These are phyloP conservation scores for Tephrocybe sp. DNA, from an alignment of 768 basidiomycete genomes.

Conservation along the genomic window DNA sequence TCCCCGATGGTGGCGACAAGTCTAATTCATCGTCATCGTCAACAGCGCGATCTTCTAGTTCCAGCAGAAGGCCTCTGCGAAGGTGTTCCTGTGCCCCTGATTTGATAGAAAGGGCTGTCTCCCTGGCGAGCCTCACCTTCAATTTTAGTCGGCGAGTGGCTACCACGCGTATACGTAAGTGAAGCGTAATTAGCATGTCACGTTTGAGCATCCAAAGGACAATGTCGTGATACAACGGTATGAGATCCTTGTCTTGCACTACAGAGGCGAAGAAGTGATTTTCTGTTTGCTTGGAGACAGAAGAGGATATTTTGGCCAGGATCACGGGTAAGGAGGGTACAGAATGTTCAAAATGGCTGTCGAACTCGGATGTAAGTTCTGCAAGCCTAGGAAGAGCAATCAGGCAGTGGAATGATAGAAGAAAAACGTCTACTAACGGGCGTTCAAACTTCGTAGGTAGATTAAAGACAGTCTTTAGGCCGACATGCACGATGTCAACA, in stretches of 20 bases:
- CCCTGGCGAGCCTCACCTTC: slow-evolving; percentile 52
- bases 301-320: slow-evolving; percentile 72
- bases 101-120: slow-evolving; percentile 34
- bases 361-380: slow-evolving; percentile 59
- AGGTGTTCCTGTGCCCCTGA: slow-evolving; percentile 9
- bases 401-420: slow-evolving; percentile 6
- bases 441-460: slow-evolving; percentile 63
- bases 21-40: slow-evolving; percentile 20
- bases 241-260: slow-evolving; percentile 63
- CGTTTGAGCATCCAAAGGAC: slow-evolving; percentile 90
- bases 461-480: slow-evolving; percentile 81
- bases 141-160: slow-evolving; percentile 77
- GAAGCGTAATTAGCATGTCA: slow-evolving; percentile 82
- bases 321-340: slow-evolving; percentile 75
- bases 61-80: slow-evolving; percentile 20
- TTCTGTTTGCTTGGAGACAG: slow-evolving; percentile 59
- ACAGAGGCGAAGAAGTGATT: slow-evolving; percentile 84
- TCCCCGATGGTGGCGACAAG: slow-evolving; percentile 21
- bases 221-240: slow-evolving; percentile 76
- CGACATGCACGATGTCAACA: slow-evolving; percentile 79
- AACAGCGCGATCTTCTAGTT: slow-evolving; percentile 20
- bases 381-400: slow-evolving; percentile 40
- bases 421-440: slow-evolving; percentile 45
- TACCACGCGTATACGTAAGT: slow-evolving; percentile 82
- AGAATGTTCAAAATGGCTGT: slow-evolving; percentile 54